Base-by-base conservation (phyloP, 164 flowering plant genomes). In the Tinospora cordifolia region DNA sequence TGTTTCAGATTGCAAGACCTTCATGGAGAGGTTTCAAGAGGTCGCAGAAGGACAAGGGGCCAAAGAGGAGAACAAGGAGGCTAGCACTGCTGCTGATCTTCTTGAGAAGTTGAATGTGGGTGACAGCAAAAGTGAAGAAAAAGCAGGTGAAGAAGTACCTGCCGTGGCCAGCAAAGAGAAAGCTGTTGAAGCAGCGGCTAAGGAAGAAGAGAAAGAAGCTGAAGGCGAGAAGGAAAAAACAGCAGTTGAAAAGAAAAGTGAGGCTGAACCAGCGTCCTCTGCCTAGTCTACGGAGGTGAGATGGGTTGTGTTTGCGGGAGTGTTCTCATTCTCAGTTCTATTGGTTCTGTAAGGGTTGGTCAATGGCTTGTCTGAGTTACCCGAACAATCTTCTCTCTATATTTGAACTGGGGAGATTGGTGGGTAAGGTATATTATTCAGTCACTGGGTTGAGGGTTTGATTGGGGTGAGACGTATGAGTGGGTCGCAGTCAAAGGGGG, bases 21-120 rank as follows among this genome's bases (percentile, higher is more conserved):
- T 82, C 78, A 82, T 75, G 79, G 76, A 74, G 67, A 75, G 12
- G 78, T 54, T 82, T 54, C 73, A 79, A 72, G 84, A 79, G 39
- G 73, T 78, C 41, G 79, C 77, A 51, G 76, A 79, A 63, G 72
- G 78, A 19, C 81, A 71, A 41, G 75, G 58, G 21, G 69, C 67
- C 39, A 75, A 68, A 66, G 77, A 72, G 21, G 82, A 82, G 27
- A 75, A 58, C 69, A 54, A 71, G 21, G 82, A 79, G 41, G 78
- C 68, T 15, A 38, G 68, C 9, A 34, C 69, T 47, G 67, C 81
- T 71, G 78, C 81, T 66, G 82, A 58, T 49, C 76, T 73, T 14
- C 67, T 82, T 39, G 84, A 79, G 76, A 78, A 79, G 62, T 47
- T 79, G 69, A 66, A 46, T 60, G 79, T 79, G 41, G 73, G 67